Evolutionary conservation across 768 basidiomycete genomes (phyloP), one percentile per base, ranked within the genome.

Genomic region (Rhizopogon sp.): DNA sequence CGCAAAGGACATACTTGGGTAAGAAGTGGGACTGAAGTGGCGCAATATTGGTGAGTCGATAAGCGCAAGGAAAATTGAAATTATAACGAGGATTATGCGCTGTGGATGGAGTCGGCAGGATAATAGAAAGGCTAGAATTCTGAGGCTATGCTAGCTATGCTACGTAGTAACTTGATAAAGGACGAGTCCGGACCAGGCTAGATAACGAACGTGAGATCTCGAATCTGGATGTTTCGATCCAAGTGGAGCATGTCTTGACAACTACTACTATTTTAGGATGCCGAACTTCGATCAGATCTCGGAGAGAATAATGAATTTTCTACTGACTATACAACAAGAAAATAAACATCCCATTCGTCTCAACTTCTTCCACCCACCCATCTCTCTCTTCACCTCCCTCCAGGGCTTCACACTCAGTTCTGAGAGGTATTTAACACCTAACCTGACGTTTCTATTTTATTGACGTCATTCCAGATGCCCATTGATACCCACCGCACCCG

Each of bases 201-300:
- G 60, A 62, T 63, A 59, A 65, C 62, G 46, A 54, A 65, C 61
- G 52, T 50, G 53, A 52, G 59, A 66, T 66, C 61, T 58, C 47
- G 52, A 43, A 66, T 66, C 61, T 58, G 50, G 52, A 43, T 37
- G 3, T 22, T 9, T 40, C n/a, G 57, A 67, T 66, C 65, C 58
- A 25, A 33, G 61, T 41, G 40, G 41, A 54, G 35, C 53, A 44
- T 29, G 31, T 16, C 22, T 28, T 39, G n/a, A 25, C 1, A 17
- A 5, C 14, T 45, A 5, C 6, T 17, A 29, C 47, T 25, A 39
- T 9, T 62, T 52, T 16, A 3, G 46, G 45, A 53, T 45, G 28
- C 20, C 28, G 45, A 53, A 53, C 29, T 20, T 17, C 42, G 52
- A 52, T 41, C 52, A 47, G 43, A 54, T 50, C 33, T 54, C 22